Evolutionary conservation across 1,284 basidiomycete genomes (phyloP).

Genomic region (Papiliotrema terrestris): DNA sequence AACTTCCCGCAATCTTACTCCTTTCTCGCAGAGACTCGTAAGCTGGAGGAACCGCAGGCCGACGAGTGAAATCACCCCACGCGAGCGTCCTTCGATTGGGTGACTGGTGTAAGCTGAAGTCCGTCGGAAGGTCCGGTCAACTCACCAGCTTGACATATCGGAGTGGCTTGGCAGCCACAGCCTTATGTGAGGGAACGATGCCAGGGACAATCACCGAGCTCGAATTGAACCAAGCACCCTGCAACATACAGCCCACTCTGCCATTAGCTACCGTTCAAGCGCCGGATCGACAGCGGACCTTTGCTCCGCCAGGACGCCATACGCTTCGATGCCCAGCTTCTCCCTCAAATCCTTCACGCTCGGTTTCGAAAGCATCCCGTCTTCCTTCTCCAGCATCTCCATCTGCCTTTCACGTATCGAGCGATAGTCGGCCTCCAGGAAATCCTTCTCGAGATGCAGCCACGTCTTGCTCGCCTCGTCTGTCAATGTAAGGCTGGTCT

Average conservation of each 20-base stretch:
- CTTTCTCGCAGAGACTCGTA: conserved; percentile 55
- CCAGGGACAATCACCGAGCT: conserved; percentile 26
- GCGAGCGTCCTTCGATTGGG: conserved; percentile 35
- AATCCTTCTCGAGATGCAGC: conserved; percentile 81
- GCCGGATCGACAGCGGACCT: conserved; percentile 46
- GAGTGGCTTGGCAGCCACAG: conserved; percentile 29
- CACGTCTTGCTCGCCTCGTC: conserved; percentile 74
- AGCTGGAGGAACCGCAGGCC: conserved; percentile 17
- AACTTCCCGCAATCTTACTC: conserved; percentile 45
- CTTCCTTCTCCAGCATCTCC: conserved; percentile 87
- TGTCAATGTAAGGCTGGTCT: conserved; percentile 74
- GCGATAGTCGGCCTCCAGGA: conserved; percentile 80
- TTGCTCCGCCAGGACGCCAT: conserved; percentile 87
- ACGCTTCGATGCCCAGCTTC: conserved; percentile 85
- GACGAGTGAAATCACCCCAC: conserved; percentile 36
- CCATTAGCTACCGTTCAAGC: not conserved
- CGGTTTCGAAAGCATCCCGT: conserved; percentile 78
- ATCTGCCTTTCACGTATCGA: conserved; percentile 86
- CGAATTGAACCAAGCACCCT: conserved; percentile 46
- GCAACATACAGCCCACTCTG: conserved; percentile 45
- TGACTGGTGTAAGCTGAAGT: conserved; percentile 18
- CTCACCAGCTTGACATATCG: conserved; percentile 39
- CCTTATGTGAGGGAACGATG: conserved; percentile 18
- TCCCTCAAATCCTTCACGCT: conserved; percentile 82
- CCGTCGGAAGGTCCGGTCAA: not conserved